Base-by-base conservation (phyloP, 179 eudicot genomes). In the Spinacia oleracea region DNA sequence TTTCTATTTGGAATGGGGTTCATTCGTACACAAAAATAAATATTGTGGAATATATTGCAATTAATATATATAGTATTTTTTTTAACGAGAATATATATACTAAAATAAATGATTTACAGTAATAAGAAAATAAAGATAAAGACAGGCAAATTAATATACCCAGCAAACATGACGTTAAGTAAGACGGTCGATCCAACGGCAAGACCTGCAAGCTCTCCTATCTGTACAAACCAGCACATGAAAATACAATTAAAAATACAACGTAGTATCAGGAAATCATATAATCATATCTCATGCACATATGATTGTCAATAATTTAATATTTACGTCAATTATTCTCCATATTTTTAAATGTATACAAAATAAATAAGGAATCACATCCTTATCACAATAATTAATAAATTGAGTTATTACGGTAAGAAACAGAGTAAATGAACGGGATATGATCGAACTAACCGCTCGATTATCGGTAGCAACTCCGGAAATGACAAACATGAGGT, bases 171-270 rank as follows among this genome's bases (percentile, higher is more conserved):
- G 42, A 89, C 97, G 62, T 94, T 91, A 12, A 94, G 88, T 79
- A 90, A 84, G 72, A 94, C 79, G 48, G 97, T 91, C 5, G 96
- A 81, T 80, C 98, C 98, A 86, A 94, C 80, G 12, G 93, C 98
- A 75, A 94, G 86, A 73, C 98, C 98, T 14, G 97, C 98, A n/a
- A 92, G 89, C 76, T 94, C 97, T 80, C 96, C 93, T 55, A 91
- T 86, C 98, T 94, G 89, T 79, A 80, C 68, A 80, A 78, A 16
- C 56, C 56, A 82, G 79, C 72, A 75, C 59, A 84, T 27, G 55
- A 46, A 78, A 75, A 69, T 68, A 5, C 9, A 43, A 74, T 31
- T 51, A 16, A 65, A 65, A 9, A 21, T 55, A 16, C 75, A 60
- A 50, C 40, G 51, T 29, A 31, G 29, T 15, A 70, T 48, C 35